These are phyloP conservation scores for Rhizopus stolonifer DNA, from an alignment of 371 early-diverging fungal genomes.

Conservation along the genomic window DNA sequence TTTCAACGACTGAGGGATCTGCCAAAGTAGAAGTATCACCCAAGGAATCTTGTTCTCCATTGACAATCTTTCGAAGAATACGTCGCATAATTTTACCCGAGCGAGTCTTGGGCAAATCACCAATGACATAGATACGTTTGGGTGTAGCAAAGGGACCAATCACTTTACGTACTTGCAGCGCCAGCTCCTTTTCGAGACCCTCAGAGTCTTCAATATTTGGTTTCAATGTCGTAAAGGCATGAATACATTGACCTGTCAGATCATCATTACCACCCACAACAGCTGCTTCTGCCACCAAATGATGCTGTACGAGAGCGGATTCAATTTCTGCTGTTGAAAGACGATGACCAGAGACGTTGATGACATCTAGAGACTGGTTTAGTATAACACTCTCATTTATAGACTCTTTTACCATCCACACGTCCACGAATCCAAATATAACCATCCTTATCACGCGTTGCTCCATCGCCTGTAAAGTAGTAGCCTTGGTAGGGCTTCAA, in stretches of 20 bases:
- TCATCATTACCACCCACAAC: conserved; percentile 93
- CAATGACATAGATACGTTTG: conserved; percentile 78
- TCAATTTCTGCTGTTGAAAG: conserved; percentile 96
- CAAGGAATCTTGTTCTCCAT: conserved; percentile 78
- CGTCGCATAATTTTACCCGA: conserved; percentile 98
- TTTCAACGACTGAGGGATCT: too few relatives aligned
- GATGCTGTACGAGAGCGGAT: conserved; percentile 80
- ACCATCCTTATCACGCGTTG: conserved; percentile 84
- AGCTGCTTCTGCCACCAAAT: conserved; percentile 92
- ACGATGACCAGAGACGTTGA: conserved; percentile 98
- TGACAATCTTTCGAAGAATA: conserved; percentile 90
- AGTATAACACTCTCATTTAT: not conserved
- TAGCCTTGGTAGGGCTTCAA: conserved; percentile 81
- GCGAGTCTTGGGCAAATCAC: conserved; percentile 96
- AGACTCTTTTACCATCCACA: conserved; percentile 65
- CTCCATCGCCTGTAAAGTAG: conserved; percentile 92
- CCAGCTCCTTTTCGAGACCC: conserved; percentile 65
- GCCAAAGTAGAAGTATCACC: conserved; percentile 60
- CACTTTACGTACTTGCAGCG: conserved; percentile 75
- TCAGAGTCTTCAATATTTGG: conserved; percentile 49
- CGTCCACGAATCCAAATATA: conserved; percentile 94
- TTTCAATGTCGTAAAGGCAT: conserved; percentile 73
- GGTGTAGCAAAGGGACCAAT: conserved; percentile 97
- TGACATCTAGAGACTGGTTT: conserved; percentile 65
- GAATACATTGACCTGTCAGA: conserved; percentile 87